Evolutionary conservation across 2,329 filamentous ascomycete species (phyloP).

Genomic region (Colletotrichum chrysophilum): DNA sequence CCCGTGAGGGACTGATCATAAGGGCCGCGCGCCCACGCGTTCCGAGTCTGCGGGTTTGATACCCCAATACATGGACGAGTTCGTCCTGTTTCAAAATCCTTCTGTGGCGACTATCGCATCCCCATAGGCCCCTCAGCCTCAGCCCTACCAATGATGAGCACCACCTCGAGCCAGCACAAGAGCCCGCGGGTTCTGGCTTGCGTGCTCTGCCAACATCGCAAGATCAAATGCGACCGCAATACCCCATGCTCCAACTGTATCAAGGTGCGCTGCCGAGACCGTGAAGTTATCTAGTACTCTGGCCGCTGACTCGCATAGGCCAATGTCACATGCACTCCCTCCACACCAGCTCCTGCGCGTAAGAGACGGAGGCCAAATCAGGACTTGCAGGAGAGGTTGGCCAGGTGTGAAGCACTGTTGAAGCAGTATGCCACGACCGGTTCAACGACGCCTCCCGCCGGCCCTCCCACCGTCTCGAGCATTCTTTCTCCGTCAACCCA

Average conservation of each 20-base stretch:
- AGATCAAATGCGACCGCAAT: slow-evolving; percentile 67
- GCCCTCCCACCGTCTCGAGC: slow-evolving; percentile 24
- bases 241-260: slow-evolving; percentile 65
- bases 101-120: neutral
- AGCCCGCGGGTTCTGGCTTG: slow-evolving; percentile 56
- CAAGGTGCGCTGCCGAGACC: slow-evolving; percentile 50
- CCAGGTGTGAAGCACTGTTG: slow-evolving; percentile 62
- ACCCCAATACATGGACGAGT: slow-evolving; percentile 13
- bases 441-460: slow-evolving; percentile 22
- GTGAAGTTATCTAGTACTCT: neutral
- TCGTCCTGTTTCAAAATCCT: neutral
- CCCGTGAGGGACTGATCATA: slow-evolving; percentile 11
- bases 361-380: slow-evolving; percentile 66
- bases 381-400: slow-evolving; percentile 65
- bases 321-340: slow-evolving; percentile 64
- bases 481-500: neutral
- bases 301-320: slow-evolving; percentile 43
- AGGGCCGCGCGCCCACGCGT: slow-evolving; percentile 18
- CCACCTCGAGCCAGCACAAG: slow-evolving; percentile 32
- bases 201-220: slow-evolving; percentile 64
- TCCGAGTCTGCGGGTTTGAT: neutral
- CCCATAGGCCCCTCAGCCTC: slow-evolving; percentile 3
- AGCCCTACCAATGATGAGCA: slow-evolving; percentile 17
- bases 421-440: slow-evolving; percentile 58
- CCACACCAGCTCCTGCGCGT: slow-evolving; percentile 63